Evolutionary conservation across 2,329 filamentous ascomycete species (phyloP), one percentile per base, ranked within the genome.

Genomic region (Colletotrichum costaricense): DNA sequence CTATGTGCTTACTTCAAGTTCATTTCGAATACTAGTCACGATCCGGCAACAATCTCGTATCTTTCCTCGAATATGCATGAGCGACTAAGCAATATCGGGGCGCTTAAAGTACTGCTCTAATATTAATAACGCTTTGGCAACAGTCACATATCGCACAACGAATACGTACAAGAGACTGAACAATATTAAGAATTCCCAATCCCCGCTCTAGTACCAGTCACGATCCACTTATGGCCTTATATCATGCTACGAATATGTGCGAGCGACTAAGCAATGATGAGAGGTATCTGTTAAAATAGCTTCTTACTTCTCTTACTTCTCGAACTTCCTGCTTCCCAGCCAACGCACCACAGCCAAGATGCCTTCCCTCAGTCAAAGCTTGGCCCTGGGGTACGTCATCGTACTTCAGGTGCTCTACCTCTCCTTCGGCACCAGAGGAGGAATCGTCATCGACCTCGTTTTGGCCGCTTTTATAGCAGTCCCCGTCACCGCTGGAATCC

Each of bases 401-500:
- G 19, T 49, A 49, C 7, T 49, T 7, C 42, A 19, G 19, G 16
- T 19, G 19, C 42, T 49, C 42, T 49, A 19, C 16, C 42, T 49
- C 42, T 49, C 42, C 42, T 49, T 11, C 42, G 8, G 38, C 16
- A 19, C 38, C 16, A 5, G 19, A 49, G 42, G 42, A n/a, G 16
- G 42, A 4, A 8, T 8, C 42, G 11, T 49, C 19, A 49, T n/a
- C 7, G 42, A 49, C 19, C 19, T 49, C 19, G 2, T 49, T 49
- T 19, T 49, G 6, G 1, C 6, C 42, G 19, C 16, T 49, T n/a
- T 58, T 58, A 28, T 33, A 58, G 28, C 56, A 16, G 60, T 55
- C 46, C 62, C 62, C 26, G 35, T 64, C 78, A 87, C 96, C 66
- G 89, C 91, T 77, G 88, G 83, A 75, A 96, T 94, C 88, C 97